phyloP scores from a whole-genome alignment of 225 moss, liverwort and hornwort genomes.

The Thuidium tamariscinum region DNA sequence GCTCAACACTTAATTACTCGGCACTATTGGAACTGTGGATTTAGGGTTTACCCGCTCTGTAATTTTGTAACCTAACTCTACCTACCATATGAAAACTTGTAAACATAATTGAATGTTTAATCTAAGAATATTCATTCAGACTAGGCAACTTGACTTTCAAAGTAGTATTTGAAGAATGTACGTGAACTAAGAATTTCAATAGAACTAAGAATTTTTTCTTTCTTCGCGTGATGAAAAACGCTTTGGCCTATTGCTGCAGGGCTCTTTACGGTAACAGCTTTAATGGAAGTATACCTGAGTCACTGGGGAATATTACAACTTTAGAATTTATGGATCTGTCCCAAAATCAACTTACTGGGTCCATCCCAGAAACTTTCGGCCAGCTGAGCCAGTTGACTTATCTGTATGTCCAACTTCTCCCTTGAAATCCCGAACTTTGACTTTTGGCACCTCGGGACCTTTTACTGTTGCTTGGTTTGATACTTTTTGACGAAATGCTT shows the following conservation, averaged over 20 bases:
- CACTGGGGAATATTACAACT: slow-evolving; percentile 1
- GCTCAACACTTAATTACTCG: neutral
- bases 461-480: neutral
- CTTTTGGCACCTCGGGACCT: neutral
- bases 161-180: neutral
- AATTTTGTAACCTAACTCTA: neutral
- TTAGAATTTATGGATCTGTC: neutral
- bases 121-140: neutral
- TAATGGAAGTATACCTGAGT: slow-evolving; percentile 8
- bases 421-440: neutral
- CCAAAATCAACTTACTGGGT: neutral
- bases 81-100: neutral
- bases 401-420: slow-evolving; percentile 14
- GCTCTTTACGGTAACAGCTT: neutral
- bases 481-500: neutral
- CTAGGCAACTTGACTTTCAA: neutral
- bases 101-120: neutral
- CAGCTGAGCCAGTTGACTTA: neutral
- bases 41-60: neutral
- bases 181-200: neutral
- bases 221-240: neutral
- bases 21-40: neutral
- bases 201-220: neutral
- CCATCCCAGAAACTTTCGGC: slow-evolving; percentile 18
- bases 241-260: slow-evolving; percentile 10